Conservation (phyloP, 176 grass and related monocot genomes). For the Tillandsia leiboldiana region DNA sequence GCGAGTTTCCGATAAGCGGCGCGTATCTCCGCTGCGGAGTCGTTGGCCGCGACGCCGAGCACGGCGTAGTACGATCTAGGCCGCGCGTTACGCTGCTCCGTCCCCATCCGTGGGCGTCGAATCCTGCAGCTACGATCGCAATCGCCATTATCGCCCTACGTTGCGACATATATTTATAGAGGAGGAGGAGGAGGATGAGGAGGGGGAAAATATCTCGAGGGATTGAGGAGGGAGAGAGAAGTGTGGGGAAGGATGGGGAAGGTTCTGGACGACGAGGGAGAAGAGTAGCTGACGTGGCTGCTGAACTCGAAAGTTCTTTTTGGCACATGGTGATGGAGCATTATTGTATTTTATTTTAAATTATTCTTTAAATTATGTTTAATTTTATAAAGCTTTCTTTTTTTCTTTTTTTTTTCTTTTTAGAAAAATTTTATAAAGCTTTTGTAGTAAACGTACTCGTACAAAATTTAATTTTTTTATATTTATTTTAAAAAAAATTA, state of each 20-base stretch:
- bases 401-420: too few species aligned
- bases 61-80: constrained; percentile 54
- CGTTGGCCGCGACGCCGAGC: constrained; percentile 47
- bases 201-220: constrained; percentile 24
- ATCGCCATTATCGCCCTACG: neutral
- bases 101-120: neutral
- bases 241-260: constrained; percentile 41
- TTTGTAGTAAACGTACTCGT: too few species aligned
- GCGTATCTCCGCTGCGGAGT: constrained; percentile 62
- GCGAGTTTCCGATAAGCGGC: constrained; percentile 67
- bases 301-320: neutral
- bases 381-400: too few species aligned
- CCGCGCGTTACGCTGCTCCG: neutral
- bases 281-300: neutral
- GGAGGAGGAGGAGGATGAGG: neutral
- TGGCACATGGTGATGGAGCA: neutral
- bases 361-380: too few species aligned
- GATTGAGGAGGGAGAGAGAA: constrained; percentile 8
- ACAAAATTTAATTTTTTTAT: too few species aligned
- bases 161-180: neutral
- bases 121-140: neutral
- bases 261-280: constrained; percentile 31
- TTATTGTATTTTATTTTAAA: too few species aligned
- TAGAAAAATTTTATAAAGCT: too few species aligned
- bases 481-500: too few species aligned